phyloP scores from a whole-genome alignment of 2,329 filamentous ascomycete species.

The Cladosporium halotolerans region DNA sequence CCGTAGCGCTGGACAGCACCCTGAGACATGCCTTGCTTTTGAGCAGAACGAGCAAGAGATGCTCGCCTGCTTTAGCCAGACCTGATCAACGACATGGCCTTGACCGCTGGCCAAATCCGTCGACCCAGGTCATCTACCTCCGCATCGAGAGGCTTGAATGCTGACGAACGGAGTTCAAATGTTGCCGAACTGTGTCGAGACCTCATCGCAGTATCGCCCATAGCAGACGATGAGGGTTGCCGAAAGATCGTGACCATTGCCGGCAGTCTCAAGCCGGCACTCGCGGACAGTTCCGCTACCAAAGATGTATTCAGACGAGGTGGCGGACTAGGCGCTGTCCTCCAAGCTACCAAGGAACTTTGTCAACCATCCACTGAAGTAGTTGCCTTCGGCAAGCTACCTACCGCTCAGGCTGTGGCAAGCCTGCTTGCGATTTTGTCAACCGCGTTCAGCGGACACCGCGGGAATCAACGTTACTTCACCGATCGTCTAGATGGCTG shows the following conservation, averaged over 20 bases:
- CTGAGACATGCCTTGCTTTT: not conserved
- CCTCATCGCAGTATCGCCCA: constrained; percentile 11
- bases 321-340: constrained; percentile 14
- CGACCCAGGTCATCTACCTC: constrained; percentile 21
- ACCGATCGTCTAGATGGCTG: constrained; percentile 70
- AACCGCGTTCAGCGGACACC: constrained; percentile 68
- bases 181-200: constrained; percentile 21
- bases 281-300: constrained; percentile 8
- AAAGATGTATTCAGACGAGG: constrained; percentile 28
- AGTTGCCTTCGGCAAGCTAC: not conserved
- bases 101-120: constrained; percentile 18
- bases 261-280: not conserved
- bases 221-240: constrained; percentile 2
- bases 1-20: not conserved
- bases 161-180: constrained; percentile 21
- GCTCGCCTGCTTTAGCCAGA: constrained; percentile 9
- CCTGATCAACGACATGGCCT: constrained; percentile 21
- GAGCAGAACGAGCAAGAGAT: constrained; percentile 17
- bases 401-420: constrained; percentile 11
- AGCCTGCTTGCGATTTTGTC: constrained; percentile 52
- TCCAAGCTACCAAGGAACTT: constrained; percentile 6
- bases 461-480: constrained; percentile 86
- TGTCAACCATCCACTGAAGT: constrained; percentile 10
- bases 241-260: not conserved
- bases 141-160: constrained; percentile 22